phyloP scores from a whole-genome alignment of 345 rosid genomes.

The Pistacia atlantica region DNA sequence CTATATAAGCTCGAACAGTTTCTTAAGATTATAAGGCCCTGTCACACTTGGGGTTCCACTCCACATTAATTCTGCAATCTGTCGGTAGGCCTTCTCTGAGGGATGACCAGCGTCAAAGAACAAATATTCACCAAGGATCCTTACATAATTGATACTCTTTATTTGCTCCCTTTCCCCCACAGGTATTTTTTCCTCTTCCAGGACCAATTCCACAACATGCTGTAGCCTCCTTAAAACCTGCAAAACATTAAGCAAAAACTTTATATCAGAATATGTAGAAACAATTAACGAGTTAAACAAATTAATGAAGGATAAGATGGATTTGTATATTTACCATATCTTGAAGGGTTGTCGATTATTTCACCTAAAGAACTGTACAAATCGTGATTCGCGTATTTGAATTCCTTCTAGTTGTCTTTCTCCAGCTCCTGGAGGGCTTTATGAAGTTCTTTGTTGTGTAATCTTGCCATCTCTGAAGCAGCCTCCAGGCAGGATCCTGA shows the following conservation, averaged over 20 bases:
- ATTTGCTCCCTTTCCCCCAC: constrained; percentile 19
- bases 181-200: constrained; percentile 4
- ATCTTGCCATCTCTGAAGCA: neutral
- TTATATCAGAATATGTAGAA: too few relatives aligned
- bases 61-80: constrained; percentile 43
- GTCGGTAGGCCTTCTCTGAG: constrained; percentile 34
- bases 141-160: constrained; percentile 24
- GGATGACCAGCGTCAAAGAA: constrained; percentile 41
- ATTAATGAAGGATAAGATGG: too few relatives aligned
- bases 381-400: constrained; percentile 28
- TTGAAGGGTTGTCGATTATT: constrained; percentile 31
- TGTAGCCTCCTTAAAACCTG: constrained; percentile 24
- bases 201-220: constrained; percentile 27
- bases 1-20: constrained; percentile 10
- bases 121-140: constrained; percentile 25
- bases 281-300: too few relatives aligned
- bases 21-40: constrained; percentile 25
- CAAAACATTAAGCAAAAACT: neutral
- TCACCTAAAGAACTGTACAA: neutral
- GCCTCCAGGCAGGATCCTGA: constrained; percentile 14
- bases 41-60: constrained; percentile 17
- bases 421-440: constrained; percentile 14
- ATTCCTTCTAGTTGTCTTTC: constrained; percentile 24
- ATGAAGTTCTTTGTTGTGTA: constrained; percentile 29
- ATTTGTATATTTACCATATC: constrained; percentile 25